Base-by-base conservation (phyloP, 139 green algal species). In the Raphidocelis subcapitata region DNA sequence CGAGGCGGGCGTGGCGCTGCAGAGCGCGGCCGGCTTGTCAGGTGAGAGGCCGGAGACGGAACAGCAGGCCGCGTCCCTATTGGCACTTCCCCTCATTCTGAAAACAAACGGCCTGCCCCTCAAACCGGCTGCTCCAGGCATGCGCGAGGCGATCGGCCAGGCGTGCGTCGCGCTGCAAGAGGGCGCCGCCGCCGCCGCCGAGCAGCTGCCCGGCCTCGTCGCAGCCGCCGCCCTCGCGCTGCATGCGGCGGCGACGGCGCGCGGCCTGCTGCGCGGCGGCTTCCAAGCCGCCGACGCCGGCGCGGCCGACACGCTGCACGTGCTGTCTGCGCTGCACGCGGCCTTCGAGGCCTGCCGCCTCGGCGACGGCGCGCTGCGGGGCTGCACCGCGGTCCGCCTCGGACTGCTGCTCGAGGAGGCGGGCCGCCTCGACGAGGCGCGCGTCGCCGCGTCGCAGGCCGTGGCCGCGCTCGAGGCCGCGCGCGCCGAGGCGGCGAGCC, bases 401-500 rank as follows among this genome's bases (percentile, higher is more conserved):
- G 80, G 46, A 31, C 49, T 85, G 75, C 74, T 89, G 65, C 79
- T 86, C 52, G 79, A 84, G 65, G 74, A 77, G 70, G 23, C 62
- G 24, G 60, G 37, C 31, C 32, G 65, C 57, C 70, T 79, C 32
- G 8, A 41, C 28, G 14, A 4, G 16, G 74, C 52, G 52, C 24
- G 24, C 52, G 21, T 60, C 21, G 21, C 5, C 10, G 20, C 52
- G 10, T 26, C 20, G 67, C 52, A 18, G 15, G 26, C 52, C 52
- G 66, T 75, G 72, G 29, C 24, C 3, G 62, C 60, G 5, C 60
- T 79, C 20, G 46, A 75, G 41, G 47, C 41, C 15, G 73, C 75
- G 10, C 80, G 84, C 15, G 76, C 55, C 64, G 79, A 87, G 75
- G 54, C 72, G 1, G 49, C 71, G 24, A 33, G 16, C 12, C 60